phyloP scores from a whole-genome alignment of 225 moss, liverwort and hornwort genomes.

The Sphagnum contortum region DNA sequence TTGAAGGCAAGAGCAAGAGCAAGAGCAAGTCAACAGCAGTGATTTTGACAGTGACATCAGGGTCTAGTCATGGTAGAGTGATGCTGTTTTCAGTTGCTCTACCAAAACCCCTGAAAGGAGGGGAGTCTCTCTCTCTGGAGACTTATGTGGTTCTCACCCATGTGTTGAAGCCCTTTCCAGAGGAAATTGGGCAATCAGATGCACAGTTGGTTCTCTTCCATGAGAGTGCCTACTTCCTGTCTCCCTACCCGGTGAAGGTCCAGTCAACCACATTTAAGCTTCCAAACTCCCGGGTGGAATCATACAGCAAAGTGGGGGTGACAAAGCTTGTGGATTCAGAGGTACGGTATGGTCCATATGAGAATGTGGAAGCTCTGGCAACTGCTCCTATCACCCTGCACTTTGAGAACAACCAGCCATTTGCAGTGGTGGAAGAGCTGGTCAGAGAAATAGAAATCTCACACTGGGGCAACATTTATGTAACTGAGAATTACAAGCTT shows the following conservation, averaged over 20 bases:
- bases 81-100: conserved; percentile 47
- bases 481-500: conserved; percentile 78
- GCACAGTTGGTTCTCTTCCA: conserved; percentile 55
- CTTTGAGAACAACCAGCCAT: conserved; percentile 81
- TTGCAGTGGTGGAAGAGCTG: conserved; percentile 75
- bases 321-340: conserved; percentile 52
- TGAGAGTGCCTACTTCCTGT: conserved; percentile 62
- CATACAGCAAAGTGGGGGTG: conserved; percentile 55
- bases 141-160: conserved; percentile 60
- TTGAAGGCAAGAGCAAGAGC: conserved; percentile 55
- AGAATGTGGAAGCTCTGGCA: conserved; percentile 36
- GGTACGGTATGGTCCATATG: conserved; percentile 75
- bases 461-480: conserved; percentile 84
- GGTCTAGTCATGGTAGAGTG: conserved; percentile 28
- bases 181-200: conserved; percentile 67
- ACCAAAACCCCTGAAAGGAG: conserved; percentile 50
- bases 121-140: conserved; percentile 38
- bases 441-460: conserved; percentile 84
- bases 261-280: conserved; percentile 50
- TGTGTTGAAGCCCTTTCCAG: conserved; percentile 69
- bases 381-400: conserved; percentile 49
- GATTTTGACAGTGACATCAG: conserved; percentile 22
- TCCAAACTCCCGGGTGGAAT: conserved; percentile 49
- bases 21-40: conserved; percentile 22
- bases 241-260: conserved; percentile 62